Percentiles rank a stretch among this genome's conserved stretches.
These are phyloP conservation scores for Danielozyma ontarioensis DNA, from an alignment of 805 yeast species.

Conservation along the genomic window DNA sequence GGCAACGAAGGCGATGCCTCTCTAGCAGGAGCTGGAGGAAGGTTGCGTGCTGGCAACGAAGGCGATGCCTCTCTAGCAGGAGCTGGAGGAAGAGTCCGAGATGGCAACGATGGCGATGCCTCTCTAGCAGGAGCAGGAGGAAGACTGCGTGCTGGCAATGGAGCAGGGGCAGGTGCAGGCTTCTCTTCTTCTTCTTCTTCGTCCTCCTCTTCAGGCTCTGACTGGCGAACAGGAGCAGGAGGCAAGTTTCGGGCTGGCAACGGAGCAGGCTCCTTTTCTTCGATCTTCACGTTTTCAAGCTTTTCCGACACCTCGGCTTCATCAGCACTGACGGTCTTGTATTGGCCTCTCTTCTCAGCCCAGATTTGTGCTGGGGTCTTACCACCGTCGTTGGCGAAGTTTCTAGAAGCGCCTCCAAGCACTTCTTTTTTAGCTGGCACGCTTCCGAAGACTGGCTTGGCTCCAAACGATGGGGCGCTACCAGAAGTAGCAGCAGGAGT, in stretches of 20 bases:
- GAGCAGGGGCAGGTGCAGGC: conserved; percentile 14
- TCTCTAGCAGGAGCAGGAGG: conserved; percentile 17
- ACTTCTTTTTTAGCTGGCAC: conserved; percentile 31
- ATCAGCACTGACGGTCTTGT: conserved; percentile 34
- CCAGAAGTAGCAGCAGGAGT: conserved; percentile 27
- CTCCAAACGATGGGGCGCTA: conserved; percentile 24
- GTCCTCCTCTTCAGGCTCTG: conserved; percentile 6
- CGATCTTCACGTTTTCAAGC: conserved; percentile 6
- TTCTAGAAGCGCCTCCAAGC: conserved; percentile 55
- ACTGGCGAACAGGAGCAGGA: conserved; percentile 12
- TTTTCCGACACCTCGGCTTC: conserved; percentile 8
- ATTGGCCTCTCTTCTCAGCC: conserved; percentile 86
- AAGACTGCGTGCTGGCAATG: conserved; percentile 5
- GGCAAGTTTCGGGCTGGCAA: conserved; percentile 17
- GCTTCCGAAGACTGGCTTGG: conserved; percentile 34
- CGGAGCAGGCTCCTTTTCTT: conserved; percentile 7
- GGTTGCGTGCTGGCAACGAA: conserved; percentile 4
- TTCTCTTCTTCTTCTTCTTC: conserved; percentile 5
- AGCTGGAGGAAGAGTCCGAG: conserved; percentile 10
- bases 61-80: conserved; percentile 11
- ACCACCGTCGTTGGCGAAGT: conserved; percentile 66
- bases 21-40: conserved; percentile 15
- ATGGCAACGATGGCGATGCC: conserved; percentile 6
- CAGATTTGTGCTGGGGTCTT: conserved; percentile 93
- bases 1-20: conserved; percentile 8